Evolutionary conservation across 176 grass and related monocot species (phyloP), one percentile per base, ranked within the genome.

Genomic region (Pontederia crassipes): DNA sequence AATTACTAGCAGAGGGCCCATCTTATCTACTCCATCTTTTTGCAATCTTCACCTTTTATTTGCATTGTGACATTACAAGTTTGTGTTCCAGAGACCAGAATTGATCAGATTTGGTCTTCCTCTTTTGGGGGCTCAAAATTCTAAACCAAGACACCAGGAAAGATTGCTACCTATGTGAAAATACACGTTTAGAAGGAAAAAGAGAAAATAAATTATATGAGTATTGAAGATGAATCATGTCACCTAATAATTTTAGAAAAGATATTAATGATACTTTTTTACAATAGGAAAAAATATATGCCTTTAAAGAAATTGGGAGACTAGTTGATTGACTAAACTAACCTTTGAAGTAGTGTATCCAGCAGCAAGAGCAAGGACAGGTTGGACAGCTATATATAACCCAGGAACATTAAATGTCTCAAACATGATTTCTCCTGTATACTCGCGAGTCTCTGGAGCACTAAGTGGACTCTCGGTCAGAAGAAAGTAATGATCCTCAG

Each of bases 361-460:
- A 61, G 93, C 87, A 8, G 93, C 93, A 9, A 98, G 87, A 6
- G 93, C 93, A 59, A 92, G 84, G 45, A 98, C 93, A 11, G 93
- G 93, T 46, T 98, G 93, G 13, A 89, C 84, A 5, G 79, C 93
- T 18, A 98, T 89, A 74, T 98, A 98, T 13, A 98, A 65, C 4
- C 93, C 93, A 13, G 93, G 93, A 67, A 98, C 66, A 74, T 98
- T 98, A 68, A 98, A 98, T 8, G 93, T 98, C 64, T 98, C 93
- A 57, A 98, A 98, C 93, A 98, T 98, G 76, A 98, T 98, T 71
- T 98, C 93, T 47, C 87, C 93, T 1, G 87, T 80, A 64, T 92
- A 98, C 60, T 98, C 93, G 8, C 93, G 73, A 11, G 77, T 92
- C 70, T 98, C 93, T 32, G 93, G 93, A 57, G 87, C 79, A 35